These are phyloP conservation scores for Chenopodium album DNA, from an alignment of 148 eudicot genomes.

Conservation along the genomic window DNA sequence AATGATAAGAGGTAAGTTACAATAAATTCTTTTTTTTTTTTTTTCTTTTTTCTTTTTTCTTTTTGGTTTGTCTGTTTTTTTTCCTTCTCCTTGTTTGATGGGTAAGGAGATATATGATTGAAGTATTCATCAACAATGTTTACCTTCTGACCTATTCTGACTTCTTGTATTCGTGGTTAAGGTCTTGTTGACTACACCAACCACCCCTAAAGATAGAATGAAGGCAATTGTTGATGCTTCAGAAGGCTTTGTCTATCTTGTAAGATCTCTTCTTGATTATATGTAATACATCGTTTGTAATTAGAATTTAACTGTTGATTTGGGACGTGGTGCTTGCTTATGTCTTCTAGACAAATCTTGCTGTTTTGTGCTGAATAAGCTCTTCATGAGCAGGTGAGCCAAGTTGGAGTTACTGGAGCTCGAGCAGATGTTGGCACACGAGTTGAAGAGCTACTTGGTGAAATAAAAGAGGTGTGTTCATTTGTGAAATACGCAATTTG, in stretches of 20 bases:
- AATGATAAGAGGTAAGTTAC: not conserved
- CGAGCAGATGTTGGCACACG: constrained; percentile 65
- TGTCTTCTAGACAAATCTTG: not conserved
- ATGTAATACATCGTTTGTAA: not conserved
- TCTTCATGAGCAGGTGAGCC: constrained; percentile 63
- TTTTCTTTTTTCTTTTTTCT: not conserved
- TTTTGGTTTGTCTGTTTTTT: not conserved
- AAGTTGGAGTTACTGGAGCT: constrained; percentile 90
- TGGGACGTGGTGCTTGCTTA: not conserved
- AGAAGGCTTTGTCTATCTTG: constrained; percentile 92
- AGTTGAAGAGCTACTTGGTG: constrained; percentile 65
- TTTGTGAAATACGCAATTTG: not conserved
- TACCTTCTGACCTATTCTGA: not conserved
- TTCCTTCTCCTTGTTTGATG: not conserved
- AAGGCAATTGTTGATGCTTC: constrained; percentile 82
- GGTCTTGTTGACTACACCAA: constrained; percentile 93
- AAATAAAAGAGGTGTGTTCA: constrained; percentile 67
- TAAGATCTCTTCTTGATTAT: constrained; percentile 38
- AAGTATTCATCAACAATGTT: not conserved
- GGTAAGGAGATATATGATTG: not conserved
- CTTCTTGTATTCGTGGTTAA: constrained; percentile 30
- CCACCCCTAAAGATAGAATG: constrained; percentile 84
- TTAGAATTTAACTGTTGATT: not conserved
- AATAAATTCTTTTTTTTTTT: not conserved
- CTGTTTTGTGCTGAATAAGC: constrained; percentile 16